These are phyloP conservation scores for Tulasnella calospora DNA, from an alignment of 768 basidiomycete species.

Conservation along the genomic window DNA sequence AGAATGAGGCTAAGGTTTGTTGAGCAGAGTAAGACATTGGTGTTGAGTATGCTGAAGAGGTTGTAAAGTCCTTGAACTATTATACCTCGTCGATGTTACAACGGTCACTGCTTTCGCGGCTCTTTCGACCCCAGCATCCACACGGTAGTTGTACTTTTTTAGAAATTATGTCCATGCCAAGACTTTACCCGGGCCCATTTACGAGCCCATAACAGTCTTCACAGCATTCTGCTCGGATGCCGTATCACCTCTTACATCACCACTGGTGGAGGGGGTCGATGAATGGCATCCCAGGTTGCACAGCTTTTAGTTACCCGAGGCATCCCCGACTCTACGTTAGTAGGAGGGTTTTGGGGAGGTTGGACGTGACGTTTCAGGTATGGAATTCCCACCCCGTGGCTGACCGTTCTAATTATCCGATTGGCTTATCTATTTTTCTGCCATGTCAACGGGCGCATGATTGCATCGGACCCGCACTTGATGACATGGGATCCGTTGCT, in stretches of 20 bases:
- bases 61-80: background rate
- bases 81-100: background rate
- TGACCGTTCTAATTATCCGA: background rate
- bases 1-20: background rate
- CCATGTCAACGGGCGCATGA: background rate
- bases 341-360: background rate
- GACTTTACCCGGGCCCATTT: too few relatives aligned
- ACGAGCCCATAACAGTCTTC: too few relatives aligned
- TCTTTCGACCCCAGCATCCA: too few relatives aligned
- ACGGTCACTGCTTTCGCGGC: background rate
- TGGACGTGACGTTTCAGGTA: background rate
- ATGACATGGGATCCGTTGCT: background rate
- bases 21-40: background rate
- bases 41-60: background rate
- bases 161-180: too few relatives aligned
- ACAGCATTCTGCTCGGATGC: too few relatives aligned
- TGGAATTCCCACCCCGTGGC: slow-evolving; percentile 4
- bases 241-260: too few relatives aligned
- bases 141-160: too few relatives aligned
- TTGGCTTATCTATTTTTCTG: background rate
- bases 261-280: too few relatives aligned
- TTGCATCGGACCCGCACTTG: too few relatives aligned
- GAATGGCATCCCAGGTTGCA: too few relatives aligned
- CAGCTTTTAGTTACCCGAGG: background rate
- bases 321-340: slow-evolving; percentile 6